Conservation (phyloP, 176 grass and related monocot species). For the Canna indica region DNA sequence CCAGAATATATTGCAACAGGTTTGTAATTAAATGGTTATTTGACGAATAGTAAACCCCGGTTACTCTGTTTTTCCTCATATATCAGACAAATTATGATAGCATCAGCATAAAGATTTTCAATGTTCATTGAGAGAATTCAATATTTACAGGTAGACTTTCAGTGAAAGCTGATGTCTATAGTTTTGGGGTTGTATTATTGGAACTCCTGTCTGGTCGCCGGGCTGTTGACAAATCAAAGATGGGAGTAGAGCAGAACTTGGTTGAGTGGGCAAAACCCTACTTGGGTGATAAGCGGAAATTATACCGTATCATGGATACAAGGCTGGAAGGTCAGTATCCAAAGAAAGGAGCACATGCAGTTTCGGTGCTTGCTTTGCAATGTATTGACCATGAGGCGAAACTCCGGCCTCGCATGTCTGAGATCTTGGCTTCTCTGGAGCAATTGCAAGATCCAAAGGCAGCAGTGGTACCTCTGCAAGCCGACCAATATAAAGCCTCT, state of each 20-base stretch:
- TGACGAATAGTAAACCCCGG: background rate
- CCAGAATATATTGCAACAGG: constrained; percentile 98
- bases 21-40: constrained; percentile 1
- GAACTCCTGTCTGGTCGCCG: constrained; percentile 11
- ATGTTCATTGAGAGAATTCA: background rate
- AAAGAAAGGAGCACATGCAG: constrained; percentile 16
- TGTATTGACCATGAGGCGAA: constrained; percentile 13
- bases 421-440: constrained; percentile 9
- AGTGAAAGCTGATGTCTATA: constrained; percentile 17
- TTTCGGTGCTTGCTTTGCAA: constrained; percentile 3
- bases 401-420: constrained; percentile 14
- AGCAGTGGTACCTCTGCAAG: background rate
- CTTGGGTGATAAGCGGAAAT: constrained; percentile 13
- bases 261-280: constrained; percentile 11
- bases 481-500: background rate
- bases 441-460: constrained; percentile 16
- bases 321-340: constrained; percentile 11
- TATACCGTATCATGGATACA: constrained; percentile 20
- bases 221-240: constrained; percentile 11
- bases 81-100: too few relatives aligned
- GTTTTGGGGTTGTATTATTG: constrained; percentile 15
- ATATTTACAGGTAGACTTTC: constrained; percentile 15
- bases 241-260: constrained; percentile 14
- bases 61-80: background rate
- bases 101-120: too few relatives aligned